These are phyloP conservation scores for Fusarium gaditjirri DNA, from an alignment of 2,329 filamentous ascomycete species.

Conservation along the genomic window DNA sequence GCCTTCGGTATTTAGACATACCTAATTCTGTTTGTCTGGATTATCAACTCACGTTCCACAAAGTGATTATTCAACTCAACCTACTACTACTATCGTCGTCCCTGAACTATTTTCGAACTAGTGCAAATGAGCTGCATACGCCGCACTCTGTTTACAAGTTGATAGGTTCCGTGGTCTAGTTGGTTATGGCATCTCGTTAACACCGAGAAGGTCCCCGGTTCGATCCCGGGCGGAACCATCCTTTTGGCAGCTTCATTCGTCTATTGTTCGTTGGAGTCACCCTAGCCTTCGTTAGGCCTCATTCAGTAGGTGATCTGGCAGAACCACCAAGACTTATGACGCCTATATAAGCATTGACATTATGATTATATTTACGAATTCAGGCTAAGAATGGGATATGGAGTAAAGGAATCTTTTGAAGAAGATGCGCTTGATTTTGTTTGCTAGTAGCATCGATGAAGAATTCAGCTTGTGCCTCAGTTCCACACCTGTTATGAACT, in stretches of 20 bases:
- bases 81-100: not conserved
- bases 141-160: not conserved
- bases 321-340: not conserved
- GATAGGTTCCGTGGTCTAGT: slow-evolving; percentile 42
- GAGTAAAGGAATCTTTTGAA: not conserved
- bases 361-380: not conserved
- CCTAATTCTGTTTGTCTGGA: not conserved
- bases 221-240: slow-evolving; percentile 43
- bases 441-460: not conserved
- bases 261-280: not conserved
- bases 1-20: not conserved
- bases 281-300: not conserved
- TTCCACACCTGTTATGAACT: not conserved
- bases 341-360: not conserved
- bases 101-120: not conserved
- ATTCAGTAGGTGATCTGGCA: not conserved
- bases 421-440: not conserved
- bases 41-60: not conserved
- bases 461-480: not conserved
- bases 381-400: not conserved
- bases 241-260: not conserved
- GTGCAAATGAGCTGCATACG: slow-evolving; percentile 1
- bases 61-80: not conserved
- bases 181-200: slow-evolving; percentile 43
- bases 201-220: slow-evolving; percentile 47